A percentile compares a stretch with the other conserved stretches of the same genome.
phyloP scores from a whole-genome alignment of 2,329 filamentous ascomycete genomes.

The Claviceps lovelessii region DNA sequence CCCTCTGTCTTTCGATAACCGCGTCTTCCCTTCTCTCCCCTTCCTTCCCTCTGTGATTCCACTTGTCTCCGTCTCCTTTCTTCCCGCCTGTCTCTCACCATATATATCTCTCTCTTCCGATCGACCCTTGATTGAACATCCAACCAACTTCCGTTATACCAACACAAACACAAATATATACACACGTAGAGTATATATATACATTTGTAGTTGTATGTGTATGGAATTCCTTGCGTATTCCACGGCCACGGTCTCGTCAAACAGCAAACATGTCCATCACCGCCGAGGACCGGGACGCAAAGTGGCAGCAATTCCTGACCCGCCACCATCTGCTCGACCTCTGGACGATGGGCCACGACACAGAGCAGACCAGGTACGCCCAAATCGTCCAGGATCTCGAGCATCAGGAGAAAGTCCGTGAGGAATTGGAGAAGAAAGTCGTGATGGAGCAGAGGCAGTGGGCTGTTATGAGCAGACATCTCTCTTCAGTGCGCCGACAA shows the following conservation, averaged over 20 bases:
- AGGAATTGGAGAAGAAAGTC: not conserved
- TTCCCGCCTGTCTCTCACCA: no score
- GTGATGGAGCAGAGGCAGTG: not conserved
- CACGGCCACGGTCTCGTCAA: no score
- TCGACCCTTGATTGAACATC: no score
- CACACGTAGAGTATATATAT: no score
- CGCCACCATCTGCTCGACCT: not conserved
- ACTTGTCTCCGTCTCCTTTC: no score
- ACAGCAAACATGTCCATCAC: not conserved
- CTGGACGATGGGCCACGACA: not conserved
- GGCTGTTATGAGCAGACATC: not conserved
- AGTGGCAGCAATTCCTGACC: not conserved
- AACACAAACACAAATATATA: no score
- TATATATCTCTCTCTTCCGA: no score
- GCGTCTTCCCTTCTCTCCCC: no score
- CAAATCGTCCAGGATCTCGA: not conserved
- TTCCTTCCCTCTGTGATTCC: no score
- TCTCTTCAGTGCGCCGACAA: not conserved
- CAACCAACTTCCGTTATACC: no score
- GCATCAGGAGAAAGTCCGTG: not conserved
- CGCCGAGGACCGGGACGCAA: not conserved
- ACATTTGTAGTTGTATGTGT: no score
- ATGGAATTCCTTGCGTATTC: not conserved
- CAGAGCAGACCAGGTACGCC: constrained; percentile 4
- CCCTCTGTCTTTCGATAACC: no score